phyloP scores from a whole-genome alignment of 2,329 filamentous ascomycete species.

The Zalaria sp. region DNA sequence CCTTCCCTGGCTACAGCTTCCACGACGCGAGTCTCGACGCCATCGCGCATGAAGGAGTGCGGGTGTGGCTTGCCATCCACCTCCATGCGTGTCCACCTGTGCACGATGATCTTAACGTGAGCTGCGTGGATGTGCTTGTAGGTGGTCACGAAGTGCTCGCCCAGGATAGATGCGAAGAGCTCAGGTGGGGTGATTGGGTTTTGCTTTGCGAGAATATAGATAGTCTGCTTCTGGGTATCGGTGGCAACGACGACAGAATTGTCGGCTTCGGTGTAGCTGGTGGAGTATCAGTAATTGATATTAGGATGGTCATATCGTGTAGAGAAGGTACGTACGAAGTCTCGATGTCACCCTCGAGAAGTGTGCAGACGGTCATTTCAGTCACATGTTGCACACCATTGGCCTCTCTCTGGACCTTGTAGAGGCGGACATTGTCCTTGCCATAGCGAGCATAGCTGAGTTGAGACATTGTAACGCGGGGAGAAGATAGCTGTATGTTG shows the following conservation, averaged over 20 bases:
- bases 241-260: conserved; percentile 93
- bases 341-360: conserved; percentile 87
- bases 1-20: conserved; percentile 54
- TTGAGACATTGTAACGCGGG: conserved; percentile 23
- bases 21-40: conserved; percentile 73
- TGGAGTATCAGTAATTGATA: conserved; percentile 1
- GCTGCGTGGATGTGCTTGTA: conserved; percentile 82
- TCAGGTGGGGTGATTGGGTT: conserved; percentile 86
- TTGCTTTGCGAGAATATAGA: conserved; percentile 86
- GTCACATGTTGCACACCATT: conserved; percentile 69
- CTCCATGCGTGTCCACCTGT: conserved; percentile 82
- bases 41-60: conserved; percentile 86
- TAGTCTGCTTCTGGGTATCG: conserved; percentile 91
- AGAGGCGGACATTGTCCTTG: conserved; percentile 97
- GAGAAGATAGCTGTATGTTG: too few relatives aligned
- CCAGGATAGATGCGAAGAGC: conserved; percentile 74
- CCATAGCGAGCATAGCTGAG: conserved; percentile 56
- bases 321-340: conserved; percentile 43
- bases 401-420: conserved; percentile 77
- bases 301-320: conserved; percentile 8
- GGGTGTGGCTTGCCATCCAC: conserved; percentile 84
- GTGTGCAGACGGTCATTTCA: conserved; percentile 87
- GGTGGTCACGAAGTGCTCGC: conserved; percentile 73
- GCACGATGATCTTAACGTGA: conserved; percentile 67
- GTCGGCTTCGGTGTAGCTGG: conserved; percentile 80